Evolutionary conservation across 2,329 filamentous ascomycete species (phyloP), one percentile per base, ranked within the genome.

Genomic region (Aspergillus tamarii): DNA sequence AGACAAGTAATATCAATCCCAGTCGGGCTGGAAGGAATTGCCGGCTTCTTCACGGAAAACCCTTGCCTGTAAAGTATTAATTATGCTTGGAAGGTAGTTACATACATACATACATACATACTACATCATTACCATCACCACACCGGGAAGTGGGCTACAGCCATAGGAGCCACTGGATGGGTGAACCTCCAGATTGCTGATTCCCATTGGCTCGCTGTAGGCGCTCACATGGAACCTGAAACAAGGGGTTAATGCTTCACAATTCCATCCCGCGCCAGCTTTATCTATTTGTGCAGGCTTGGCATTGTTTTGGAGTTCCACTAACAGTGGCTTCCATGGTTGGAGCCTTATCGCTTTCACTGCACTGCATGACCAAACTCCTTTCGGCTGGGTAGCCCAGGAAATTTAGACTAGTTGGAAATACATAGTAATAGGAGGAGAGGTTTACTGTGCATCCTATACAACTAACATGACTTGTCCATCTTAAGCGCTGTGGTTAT

Each of bases 161-260:
- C 53, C 45, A 55, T 59, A 54, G 46, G 59, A 55, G 56, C 50
- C 32, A 63, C 39, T 57, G 36, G 45, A 21, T 61, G 59, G 57
- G 60, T 61, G 59, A 56, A 55, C 46, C 54, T 16, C 53, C 36
- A 61, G 54, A 52, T 54, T 34, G 52, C 46, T 45, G 41, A 36
- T 45, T 59, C 62, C 68, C 57, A 70, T 69, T 75, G 69, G 69
- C 62, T 68, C 64, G 66, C 66, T 57, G 68, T 76, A 75, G 73
- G 73, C 74, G 74, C 74, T 72, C 70, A 73, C 69, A 62, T 41
- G 39, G 54, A 65, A 30, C 67, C 68, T 76, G 74, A 77, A 77
- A 77, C 74, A 67, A 70, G 66, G 69, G 67, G 73, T 69, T 67
- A 71, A 70, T 76, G 74, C 73, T 76, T 77, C 72, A 76, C 61